Percentiles rank a stretch among this genome's conserved stretches.
These are phyloP conservation scores for Fusarium buharicum DNA, from an alignment of 2,329 filamentous ascomycete species.

Conservation along the genomic window DNA sequence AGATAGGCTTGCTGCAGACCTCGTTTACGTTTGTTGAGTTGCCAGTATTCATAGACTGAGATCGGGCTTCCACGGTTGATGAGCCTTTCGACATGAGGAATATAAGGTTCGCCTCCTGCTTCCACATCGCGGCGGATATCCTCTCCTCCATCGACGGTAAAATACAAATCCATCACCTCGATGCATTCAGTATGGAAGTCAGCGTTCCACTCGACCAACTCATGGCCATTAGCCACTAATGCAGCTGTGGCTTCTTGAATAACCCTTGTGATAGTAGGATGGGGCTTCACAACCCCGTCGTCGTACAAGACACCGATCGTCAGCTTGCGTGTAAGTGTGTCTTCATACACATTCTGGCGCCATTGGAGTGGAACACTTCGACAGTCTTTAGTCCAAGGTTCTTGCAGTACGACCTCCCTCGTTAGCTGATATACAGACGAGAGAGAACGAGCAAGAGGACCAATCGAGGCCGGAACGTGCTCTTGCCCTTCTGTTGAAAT, in stretches of 20 bases:
- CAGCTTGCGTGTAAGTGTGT: slow-evolving; percentile 55
- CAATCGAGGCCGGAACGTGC: slow-evolving; percentile 71
- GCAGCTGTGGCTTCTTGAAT: slow-evolving; percentile 51
- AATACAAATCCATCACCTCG: slow-evolving; percentile 69
- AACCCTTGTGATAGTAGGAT: slow-evolving; percentile 63
- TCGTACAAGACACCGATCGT: slow-evolving; percentile 62
- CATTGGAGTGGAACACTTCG: slow-evolving; percentile 64
- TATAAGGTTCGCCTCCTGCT: slow-evolving; percentile 67
- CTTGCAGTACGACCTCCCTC: slow-evolving; percentile 57
- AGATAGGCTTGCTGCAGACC: slow-evolving; percentile 57
- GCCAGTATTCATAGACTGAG: slow-evolving; percentile 74
- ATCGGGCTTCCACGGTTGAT: slow-evolving; percentile 63
- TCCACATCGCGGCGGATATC: slow-evolving; percentile 67
- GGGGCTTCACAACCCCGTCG: slow-evolving; percentile 64
- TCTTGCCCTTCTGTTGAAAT: slow-evolving; percentile 73
- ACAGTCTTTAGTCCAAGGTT: slow-evolving; percentile 66
- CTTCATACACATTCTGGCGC: slow-evolving; percentile 58
- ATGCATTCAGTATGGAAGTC: slow-evolving; percentile 65
- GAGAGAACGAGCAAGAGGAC: slow-evolving; percentile 62
- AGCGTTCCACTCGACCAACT: slow-evolving; percentile 64
- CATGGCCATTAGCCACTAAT: slow-evolving; percentile 61
- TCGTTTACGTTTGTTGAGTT: slow-evolving; percentile 69
- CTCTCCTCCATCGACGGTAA: slow-evolving; percentile 70
- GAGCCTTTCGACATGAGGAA: slow-evolving; percentile 67
- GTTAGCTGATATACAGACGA: slow-evolving; percentile 60